Evolutionary conservation across 179 eudicot genomes (phyloP), one percentile per base, ranked within the genome.

Genomic region (Silene vulgaris): DNA sequence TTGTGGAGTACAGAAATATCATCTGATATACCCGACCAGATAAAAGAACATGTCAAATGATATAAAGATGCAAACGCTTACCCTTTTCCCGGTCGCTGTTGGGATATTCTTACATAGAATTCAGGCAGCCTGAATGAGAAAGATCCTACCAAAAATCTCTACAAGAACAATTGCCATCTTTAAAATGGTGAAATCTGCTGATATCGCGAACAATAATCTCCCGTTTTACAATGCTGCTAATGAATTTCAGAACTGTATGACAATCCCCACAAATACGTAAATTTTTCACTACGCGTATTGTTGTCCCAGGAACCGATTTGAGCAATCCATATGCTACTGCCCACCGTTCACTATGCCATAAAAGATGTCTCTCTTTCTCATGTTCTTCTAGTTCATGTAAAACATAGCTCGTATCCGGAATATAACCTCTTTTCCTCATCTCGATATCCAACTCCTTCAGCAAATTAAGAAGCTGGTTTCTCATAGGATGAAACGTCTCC

Each of bases 281-380:
- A 63, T 92, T 92, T 81, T 92, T 92, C 69, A 91, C 87, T n/a
- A 92, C 32, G 94, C 96, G 28, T 92, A 90, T 80, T 37, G 79
- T 62, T 12, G 86, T 72, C 28, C 97, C 91, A 45, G 90, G 90
- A 63, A 84, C 87, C 52, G 90, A 82, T 75, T 85, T 90, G 21
- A 92, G 90, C 86, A 92, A 80, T n/a, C 96, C 96, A 78, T 88
- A 90, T 59, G 96, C 96, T 20, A 90, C 87, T 48, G 97, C 97
- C 82, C 88, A 59, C 69, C 94, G 83, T 81, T 93, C 97, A 77
- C 93, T 89, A 76, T 91, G 97, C 92, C 91, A 89, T 71, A 87
- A 84, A 20, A 91, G 81, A 75, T 84, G 92, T 5, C 82, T 84
- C 84, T 88, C 98, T 86, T 93, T 88, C 84, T 93, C 98, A n/a